Evolutionary conservation across 2,329 filamentous ascomycete genomes (phyloP).

Genomic region (Diaporthe velutina): DNA sequence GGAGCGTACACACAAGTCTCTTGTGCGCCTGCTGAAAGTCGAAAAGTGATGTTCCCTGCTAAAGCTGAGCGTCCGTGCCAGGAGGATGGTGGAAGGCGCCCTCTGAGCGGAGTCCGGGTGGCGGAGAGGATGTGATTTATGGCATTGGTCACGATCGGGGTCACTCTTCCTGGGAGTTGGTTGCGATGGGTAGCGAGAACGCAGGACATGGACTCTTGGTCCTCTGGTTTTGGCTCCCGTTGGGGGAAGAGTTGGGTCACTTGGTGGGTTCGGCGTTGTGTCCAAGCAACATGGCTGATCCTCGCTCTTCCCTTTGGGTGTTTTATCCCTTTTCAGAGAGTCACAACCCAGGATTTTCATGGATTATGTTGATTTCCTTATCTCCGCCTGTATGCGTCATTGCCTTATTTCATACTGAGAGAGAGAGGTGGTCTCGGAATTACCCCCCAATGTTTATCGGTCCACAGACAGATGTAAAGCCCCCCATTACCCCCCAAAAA

Average conservation of each 20-base stretch:
- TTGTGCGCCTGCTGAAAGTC: slow-evolving; percentile 36
- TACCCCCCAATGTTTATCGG: slow-evolving; percentile 41
- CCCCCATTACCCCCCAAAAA: slow-evolving; percentile 37
- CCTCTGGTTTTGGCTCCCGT: slow-evolving; percentile 47
- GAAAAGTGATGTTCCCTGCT: slow-evolving; percentile 37
- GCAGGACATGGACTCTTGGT: slow-evolving; percentile 52
- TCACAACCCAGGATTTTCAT: slow-evolving; percentile 38
- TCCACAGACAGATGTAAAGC: slow-evolving; percentile 41
- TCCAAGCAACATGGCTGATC: slow-evolving; percentile 35
- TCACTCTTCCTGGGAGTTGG: slow-evolving; percentile 53
- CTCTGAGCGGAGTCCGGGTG: slow-evolving; percentile 27
- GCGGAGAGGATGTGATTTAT: slow-evolving; percentile 43
- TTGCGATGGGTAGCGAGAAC: slow-evolving; percentile 54
- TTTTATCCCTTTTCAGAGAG: slow-evolving; percentile 33
- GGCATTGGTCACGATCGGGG: slow-evolving; percentile 48
- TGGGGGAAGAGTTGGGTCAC: slow-evolving; percentile 38
- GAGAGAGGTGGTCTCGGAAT: slow-evolving; percentile 38
- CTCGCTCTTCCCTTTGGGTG: slow-evolving; percentile 26
- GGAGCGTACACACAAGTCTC: slow-evolving; percentile 32
- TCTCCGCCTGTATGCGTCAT: slow-evolving; percentile 40
- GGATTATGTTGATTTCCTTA: slow-evolving; percentile 41
- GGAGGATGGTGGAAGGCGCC: slow-evolving; percentile 39
- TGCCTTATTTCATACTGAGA: slow-evolving; percentile 40
- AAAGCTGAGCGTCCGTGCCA: slow-evolving; percentile 34
- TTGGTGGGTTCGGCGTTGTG: slow-evolving; percentile 29